Conservation (phyloP, 106 monocot genomes). For the Acanthochlamys bracteata region DNA sequence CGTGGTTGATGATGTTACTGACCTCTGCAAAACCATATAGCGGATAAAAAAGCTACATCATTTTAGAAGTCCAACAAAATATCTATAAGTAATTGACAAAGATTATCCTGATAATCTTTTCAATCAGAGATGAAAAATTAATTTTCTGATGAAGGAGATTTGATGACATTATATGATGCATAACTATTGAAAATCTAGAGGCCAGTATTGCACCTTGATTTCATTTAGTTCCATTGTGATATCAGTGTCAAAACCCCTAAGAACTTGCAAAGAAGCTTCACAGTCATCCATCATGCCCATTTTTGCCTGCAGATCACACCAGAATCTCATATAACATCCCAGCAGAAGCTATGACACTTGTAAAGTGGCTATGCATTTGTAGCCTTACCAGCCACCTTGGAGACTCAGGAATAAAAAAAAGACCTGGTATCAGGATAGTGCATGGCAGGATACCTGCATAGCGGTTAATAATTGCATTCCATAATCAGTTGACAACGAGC, state of each 20-base stretch:
- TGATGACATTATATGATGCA: too few relatives aligned
- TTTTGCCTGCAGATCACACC: slow-evolving; percentile 55
- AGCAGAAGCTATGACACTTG: background rate
- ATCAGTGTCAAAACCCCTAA: slow-evolving; percentile 87
- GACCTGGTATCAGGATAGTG: slow-evolving; percentile 71
- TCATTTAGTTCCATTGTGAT: slow-evolving; percentile 80
- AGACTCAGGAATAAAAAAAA: slow-evolving; percentile 97
- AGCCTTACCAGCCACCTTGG: slow-evolving; percentile 85
- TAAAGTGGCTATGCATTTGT: background rate
- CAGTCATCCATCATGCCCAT: slow-evolving; percentile 90
- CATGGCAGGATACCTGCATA: slow-evolving; percentile 78
- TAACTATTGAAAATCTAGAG: too few relatives aligned
- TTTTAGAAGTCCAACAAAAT: too few relatives aligned
- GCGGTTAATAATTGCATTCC: background rate
- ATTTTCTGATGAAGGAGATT: too few relatives aligned
- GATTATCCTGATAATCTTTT: too few relatives aligned
- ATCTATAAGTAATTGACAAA: too few relatives aligned
- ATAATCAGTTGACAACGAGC: too few relatives aligned
- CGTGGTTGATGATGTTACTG: slow-evolving; percentile 54
- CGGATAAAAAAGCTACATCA: too few relatives aligned
- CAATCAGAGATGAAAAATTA: too few relatives aligned
- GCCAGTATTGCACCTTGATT: slow-evolving; percentile 63
- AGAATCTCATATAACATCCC: background rate
- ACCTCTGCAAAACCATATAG: slow-evolving; percentile 42
- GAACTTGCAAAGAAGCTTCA: slow-evolving; percentile 88